Evolutionary conservation across 2,329 filamentous ascomycete species (phyloP).

Genomic region (Pseudogymnoascus sp.): DNA sequence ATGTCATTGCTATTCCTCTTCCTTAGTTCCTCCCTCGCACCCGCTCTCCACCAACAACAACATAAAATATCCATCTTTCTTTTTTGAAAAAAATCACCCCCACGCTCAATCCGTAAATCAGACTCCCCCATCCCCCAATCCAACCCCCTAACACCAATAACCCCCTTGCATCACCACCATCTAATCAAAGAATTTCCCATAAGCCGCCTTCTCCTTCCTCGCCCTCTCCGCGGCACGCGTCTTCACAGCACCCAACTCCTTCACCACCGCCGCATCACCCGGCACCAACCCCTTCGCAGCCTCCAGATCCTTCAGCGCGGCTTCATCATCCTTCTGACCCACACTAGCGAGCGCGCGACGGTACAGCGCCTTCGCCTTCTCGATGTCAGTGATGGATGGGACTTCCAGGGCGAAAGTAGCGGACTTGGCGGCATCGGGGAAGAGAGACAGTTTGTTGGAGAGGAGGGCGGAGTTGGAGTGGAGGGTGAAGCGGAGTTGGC

Average conservation of each 20-base stretch:
- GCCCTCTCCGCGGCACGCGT: constrained; percentile 62
- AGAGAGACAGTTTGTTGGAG: constrained; percentile 70
- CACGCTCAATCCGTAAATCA: background rate
- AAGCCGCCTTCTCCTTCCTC: constrained; percentile 86
- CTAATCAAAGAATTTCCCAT: constrained; percentile 74
- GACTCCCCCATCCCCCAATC: background rate
- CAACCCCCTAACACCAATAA: background rate
- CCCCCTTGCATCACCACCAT: background rate
- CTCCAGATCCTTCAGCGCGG: constrained; percentile 65
- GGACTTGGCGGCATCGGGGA: constrained; percentile 59
- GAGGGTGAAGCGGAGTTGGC: constrained; percentile 70
- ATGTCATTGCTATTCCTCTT: background rate
- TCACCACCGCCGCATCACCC: constrained; percentile 63
- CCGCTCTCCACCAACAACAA: background rate
- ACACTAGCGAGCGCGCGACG: constrained; percentile 69
- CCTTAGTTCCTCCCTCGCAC: background rate
- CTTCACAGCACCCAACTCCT: constrained; percentile 72
- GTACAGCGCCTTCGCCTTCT: constrained; percentile 85
- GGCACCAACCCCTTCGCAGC: constrained; percentile 70
- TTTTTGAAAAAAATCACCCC: background rate
- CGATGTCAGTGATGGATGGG: constrained; percentile 57
- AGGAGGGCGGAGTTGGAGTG: constrained; percentile 85
- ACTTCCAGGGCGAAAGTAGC: constrained; percentile 68
- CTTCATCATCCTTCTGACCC: constrained; percentile 76
- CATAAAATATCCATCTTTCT: background rate